Evolutionary conservation across 768 basidiomycete genomes (phyloP).

Genomic region (Auriscalpium orientale): DNA sequence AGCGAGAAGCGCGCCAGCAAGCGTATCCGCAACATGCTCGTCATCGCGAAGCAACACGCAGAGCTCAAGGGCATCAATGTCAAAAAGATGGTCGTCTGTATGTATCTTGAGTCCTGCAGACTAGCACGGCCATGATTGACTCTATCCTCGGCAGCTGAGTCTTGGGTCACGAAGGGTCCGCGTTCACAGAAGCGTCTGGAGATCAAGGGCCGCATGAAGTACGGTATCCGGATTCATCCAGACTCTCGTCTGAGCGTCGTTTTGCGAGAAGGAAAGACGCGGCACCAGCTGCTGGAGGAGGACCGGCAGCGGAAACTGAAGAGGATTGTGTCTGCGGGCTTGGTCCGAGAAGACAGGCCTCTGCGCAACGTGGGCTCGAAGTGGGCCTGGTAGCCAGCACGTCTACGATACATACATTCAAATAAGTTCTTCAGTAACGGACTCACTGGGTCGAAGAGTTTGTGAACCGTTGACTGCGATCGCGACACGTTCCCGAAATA

Average conservation of each 20-base stretch:
- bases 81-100: slow-evolving; percentile 74
- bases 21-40: slow-evolving; percentile 84
- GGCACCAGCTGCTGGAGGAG: slow-evolving; percentile 56
- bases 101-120: slow-evolving; percentile 24
- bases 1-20: slow-evolving; percentile 85
- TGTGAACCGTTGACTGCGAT: neutral
- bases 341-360: slow-evolving; percentile 73
- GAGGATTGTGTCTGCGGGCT: slow-evolving; percentile 72
- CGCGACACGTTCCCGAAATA: slow-evolving; percentile 7
- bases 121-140: no score
- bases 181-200: slow-evolving; percentile 60
- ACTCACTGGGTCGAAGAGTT: no score
- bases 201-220: slow-evolving; percentile 75
- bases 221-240: slow-evolving; percentile 70
- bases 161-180: slow-evolving; percentile 89
- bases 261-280: slow-evolving; percentile 74
- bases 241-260: slow-evolving; percentile 70
- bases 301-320: slow-evolving; percentile 61
- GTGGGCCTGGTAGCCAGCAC: slow-evolving; percentile 66
- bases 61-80: slow-evolving; percentile 64
- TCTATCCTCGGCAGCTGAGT: slow-evolving; percentile 53
- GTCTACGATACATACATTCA: no score
- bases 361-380: slow-evolving; percentile 62
- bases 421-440: no score
- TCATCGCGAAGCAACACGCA: slow-evolving; percentile 82